These are phyloP conservation scores for Ganoderma sinense DNA, from an alignment of 1,284 basidiomycete species.

Conservation along the genomic window DNA sequence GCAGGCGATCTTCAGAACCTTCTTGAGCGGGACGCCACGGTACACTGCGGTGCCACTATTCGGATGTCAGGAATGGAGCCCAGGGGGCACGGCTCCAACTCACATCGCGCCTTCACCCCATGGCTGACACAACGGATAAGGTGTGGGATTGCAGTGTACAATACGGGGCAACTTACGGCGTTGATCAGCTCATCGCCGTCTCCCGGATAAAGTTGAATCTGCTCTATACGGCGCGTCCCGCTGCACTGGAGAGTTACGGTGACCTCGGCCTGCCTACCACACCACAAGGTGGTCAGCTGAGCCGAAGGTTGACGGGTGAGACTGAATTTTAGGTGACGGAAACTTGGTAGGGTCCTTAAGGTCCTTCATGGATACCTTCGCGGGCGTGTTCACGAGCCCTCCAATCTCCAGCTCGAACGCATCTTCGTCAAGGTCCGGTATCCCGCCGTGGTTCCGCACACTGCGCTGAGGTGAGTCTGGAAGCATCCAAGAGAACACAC, in stretches of 20 bases:
- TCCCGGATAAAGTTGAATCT: constrained; percentile 62
- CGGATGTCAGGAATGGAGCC: background rate
- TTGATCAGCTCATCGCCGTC: constrained; percentile 65
- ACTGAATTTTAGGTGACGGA: constrained; percentile 44
- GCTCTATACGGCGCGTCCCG: constrained; percentile 61
- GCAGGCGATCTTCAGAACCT: constrained; percentile 59
- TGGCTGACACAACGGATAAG: constrained; percentile 34
- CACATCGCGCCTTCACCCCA: constrained; percentile 67
- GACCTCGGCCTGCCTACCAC: constrained; percentile 52
- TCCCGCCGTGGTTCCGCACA: constrained; percentile 56
- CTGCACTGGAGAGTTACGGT: constrained; percentile 64
- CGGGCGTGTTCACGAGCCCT: constrained; percentile 54
- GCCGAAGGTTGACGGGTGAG: background rate
- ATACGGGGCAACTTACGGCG: constrained; percentile 35
- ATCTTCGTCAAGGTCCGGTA: constrained; percentile 54
- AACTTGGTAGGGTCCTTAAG: constrained; percentile 54
- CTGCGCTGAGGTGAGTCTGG: constrained; percentile 34
- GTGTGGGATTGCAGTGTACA: background rate
- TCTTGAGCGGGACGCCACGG: constrained; percentile 60
- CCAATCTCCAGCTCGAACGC: constrained; percentile 56
- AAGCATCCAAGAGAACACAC: background rate
- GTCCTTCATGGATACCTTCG: constrained; percentile 53
- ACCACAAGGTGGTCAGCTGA: background rate
- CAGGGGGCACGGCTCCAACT: constrained; percentile 18
- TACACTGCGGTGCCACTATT: constrained; percentile 43